Base-by-base conservation (phyloP, 495 filamentous ascomycete genomes). In the Tirmania nivea region DNA sequence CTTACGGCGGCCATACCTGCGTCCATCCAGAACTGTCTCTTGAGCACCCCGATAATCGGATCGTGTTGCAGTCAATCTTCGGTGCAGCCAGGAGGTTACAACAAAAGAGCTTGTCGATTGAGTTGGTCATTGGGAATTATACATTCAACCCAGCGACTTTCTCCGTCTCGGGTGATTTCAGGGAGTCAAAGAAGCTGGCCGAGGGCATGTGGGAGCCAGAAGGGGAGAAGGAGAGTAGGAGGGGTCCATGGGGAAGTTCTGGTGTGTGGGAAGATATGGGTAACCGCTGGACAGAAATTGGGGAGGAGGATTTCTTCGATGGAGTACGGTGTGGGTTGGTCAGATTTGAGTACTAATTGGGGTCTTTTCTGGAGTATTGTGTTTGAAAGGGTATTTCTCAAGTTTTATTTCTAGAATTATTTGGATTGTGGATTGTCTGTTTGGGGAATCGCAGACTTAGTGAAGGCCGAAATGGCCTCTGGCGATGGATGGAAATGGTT, bases 201-300 rank as follows among this genome's bases (percentile, higher is more conserved):
- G 60, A 59, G 16, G 70, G 65, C 8, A 20, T 54, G 19, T 75
- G 73, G 72, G 67, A 65, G 8, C 48, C 57, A 19, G 39, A 45
- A 9, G 52, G 63, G 12, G 54, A 61, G 57, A 53, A 55, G 35
- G 49, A 58, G 1, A 69, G 65, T 35, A 66, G 66, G 11, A 74
- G 74, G 55, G 73, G 73, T 0, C 73, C 73, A 0, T 75, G 74
- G 51, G 73, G 73, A n/a, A 63, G 63, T 47, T 73, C 70, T 8
- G 73, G 73, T 0, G 59, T 72, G 19, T 75, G 75, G 49, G 72
- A 70, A 34, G 73, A 73, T 45, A 39, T 50, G 51, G 70, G 69
- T 37, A 70, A 71, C 52, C 69, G 63, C 51, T 76, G 55, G 58
- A 62, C 45, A 2, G 61, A 55, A 34, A 58, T 69, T 8, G 50